Evolutionary conservation across 75 land plant species (phyloP).

Genomic region (Selaginella moellendorffii): DNA sequence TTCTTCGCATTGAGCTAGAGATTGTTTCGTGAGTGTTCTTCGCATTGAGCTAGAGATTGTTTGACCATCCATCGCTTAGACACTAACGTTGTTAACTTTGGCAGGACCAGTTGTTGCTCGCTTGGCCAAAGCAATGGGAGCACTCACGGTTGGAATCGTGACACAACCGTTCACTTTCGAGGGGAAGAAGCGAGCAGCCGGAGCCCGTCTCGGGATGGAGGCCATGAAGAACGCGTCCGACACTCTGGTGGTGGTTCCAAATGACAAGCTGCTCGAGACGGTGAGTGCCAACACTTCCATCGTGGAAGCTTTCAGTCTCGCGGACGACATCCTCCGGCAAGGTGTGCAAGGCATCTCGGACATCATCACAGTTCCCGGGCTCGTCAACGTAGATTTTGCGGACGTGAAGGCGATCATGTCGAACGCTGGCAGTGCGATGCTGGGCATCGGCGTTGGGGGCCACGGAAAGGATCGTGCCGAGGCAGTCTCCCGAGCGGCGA

Average conservation of each 20-base stretch:
- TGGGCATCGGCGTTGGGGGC: slow-evolving; percentile 77
- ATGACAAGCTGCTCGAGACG: slow-evolving; percentile 3
- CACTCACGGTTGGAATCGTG: slow-evolving; percentile 4
- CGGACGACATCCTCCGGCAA: slow-evolving; percentile 97
- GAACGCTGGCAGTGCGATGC: slow-evolving; percentile 81
- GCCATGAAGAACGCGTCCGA: slow-evolving; percentile 2
- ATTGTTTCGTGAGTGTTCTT: not conserved
- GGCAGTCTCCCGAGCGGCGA: slow-evolving; percentile 87
- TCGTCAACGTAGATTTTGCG: slow-evolving; percentile 96
- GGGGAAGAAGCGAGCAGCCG: not conserved
- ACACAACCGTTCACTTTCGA: slow-evolving; percentile 3
- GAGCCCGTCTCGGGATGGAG: not conserved
- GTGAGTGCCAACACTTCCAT: slow-evolving; percentile 12
- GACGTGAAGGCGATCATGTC: slow-evolving; percentile 94
- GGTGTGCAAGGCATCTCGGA: slow-evolving; percentile 98
- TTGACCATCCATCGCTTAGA: not conserved
- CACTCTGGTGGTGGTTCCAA: not conserved
- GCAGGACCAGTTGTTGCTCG: slow-evolving; percentile 7
- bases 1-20: not conserved
- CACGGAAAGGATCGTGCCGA: slow-evolving; percentile 31
- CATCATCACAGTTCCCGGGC: slow-evolving; percentile 88
- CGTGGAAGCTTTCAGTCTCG: slow-evolving; percentile 87
- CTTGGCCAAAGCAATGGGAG: slow-evolving; percentile 7
- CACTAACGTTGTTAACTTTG: not conserved
- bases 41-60: not conserved